Conservation (phyloP, 2,329 filamentous ascomycete species). For the Mariannaea elegans region DNA sequence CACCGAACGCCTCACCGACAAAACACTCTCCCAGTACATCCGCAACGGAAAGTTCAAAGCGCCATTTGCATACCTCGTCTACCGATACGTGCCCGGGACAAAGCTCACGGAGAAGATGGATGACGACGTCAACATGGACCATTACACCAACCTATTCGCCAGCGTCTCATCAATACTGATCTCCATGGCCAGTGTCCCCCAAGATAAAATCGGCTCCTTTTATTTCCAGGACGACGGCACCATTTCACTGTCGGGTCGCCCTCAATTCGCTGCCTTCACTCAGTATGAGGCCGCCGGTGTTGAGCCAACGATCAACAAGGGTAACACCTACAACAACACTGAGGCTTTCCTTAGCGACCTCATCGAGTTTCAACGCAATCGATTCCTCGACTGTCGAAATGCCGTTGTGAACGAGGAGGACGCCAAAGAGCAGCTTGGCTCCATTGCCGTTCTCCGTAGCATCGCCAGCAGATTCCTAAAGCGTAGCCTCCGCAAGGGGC, state of each 20-base stretch:
- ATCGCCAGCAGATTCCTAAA: not conserved
- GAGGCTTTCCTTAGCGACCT: constrained; percentile 3
- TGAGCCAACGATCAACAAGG: not conserved
- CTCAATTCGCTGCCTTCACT: not conserved
- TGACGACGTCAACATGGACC: not conserved
- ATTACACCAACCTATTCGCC: not conserved
- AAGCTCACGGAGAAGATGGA: not conserved
- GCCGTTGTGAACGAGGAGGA: not conserved
- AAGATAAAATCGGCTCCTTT: constrained; percentile 3
- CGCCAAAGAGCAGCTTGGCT: not conserved
- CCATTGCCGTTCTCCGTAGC: not conserved
- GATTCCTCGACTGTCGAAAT: not conserved
- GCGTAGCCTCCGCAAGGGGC: constrained; percentile 29
- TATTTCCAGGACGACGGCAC: constrained; percentile 9
- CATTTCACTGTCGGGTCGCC: not conserved
- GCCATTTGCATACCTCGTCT: not conserved
- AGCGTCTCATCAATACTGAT: not conserved
- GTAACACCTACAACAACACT: not conserved
- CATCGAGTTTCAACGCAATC: not conserved
- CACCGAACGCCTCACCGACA: not conserved
- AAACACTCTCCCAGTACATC: not conserved
- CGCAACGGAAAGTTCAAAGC: not conserved
- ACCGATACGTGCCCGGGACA: not conserved
- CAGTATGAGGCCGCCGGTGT: not conserved
- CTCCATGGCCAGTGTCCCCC: constrained; percentile 1